Conservation (phyloP, 2,329 filamentous ascomycete genomes). For the Paraphaeosphaeria minitans region DNA sequence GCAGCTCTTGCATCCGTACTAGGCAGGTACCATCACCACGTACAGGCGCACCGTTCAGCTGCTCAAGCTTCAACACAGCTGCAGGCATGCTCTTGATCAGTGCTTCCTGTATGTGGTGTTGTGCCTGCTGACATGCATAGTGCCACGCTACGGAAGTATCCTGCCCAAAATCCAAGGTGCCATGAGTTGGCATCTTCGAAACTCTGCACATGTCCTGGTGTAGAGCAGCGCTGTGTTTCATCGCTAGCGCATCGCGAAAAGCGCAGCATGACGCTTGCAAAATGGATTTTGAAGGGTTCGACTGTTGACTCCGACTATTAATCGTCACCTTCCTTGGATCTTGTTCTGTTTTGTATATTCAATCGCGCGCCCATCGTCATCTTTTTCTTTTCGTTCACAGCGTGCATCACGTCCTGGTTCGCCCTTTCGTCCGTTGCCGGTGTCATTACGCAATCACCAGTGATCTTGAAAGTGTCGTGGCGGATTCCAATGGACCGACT, state of each 20-base stretch:
- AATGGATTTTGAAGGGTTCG: not conserved
- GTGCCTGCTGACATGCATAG: slow-evolving; percentile 8
- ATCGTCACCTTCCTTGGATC: not conserved
- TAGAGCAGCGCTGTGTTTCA: slow-evolving; percentile 4
- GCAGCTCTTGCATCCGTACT: not conserved
- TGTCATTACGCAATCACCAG: not conserved
- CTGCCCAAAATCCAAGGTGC: slow-evolving; percentile 6
- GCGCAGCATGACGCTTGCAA: not conserved
- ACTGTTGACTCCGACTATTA: not conserved
- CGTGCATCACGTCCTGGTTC: not conserved
- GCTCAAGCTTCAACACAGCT: not conserved
- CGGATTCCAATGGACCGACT: not conserved
- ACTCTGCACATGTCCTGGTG: not conserved
- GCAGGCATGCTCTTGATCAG: not conserved
- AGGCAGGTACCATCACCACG: not conserved
- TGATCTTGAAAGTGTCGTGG: not conserved
- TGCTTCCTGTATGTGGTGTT: not conserved
- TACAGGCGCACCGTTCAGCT: not conserved
- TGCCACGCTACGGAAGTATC: slow-evolving; percentile 4
- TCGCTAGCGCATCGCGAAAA: slow-evolving; percentile 7
- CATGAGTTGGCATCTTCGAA: not conserved
- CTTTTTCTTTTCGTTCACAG: not conserved
- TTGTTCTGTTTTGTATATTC: not conserved
- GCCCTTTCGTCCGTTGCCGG: not conserved
- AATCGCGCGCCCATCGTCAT: not conserved